Conservation (phyloP, 1,284 basidiomycete genomes). For the Gomphus bonarii region DNA sequence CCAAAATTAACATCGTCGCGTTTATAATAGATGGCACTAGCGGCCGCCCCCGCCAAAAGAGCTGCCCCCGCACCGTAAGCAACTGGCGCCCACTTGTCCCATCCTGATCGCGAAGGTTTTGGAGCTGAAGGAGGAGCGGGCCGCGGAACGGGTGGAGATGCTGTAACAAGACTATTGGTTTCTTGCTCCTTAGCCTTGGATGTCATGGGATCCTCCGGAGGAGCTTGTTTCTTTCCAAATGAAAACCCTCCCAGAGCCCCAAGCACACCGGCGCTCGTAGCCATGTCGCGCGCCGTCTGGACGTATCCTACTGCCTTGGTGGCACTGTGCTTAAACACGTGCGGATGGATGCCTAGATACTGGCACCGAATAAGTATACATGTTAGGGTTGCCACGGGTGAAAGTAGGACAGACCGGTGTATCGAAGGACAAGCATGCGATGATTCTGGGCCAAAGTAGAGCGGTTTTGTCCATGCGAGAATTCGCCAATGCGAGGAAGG, state of each 20-base stretch:
- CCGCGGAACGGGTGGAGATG: constrained; percentile 13
- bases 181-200: constrained; percentile 15
- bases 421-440: constrained; percentile 80
- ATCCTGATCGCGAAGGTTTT: constrained; percentile 26
- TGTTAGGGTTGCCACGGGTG: not conserved
- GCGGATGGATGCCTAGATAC: constrained; percentile 83
- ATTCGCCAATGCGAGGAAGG: constrained; percentile 62
- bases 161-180: constrained; percentile 16
- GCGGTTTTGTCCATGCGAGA: constrained; percentile 50
- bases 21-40: constrained; percentile 75
- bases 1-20: constrained; percentile 62
- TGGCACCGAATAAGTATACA: constrained; percentile 23
- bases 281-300: constrained; percentile 46
- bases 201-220: constrained; percentile 2
- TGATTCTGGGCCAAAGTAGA: constrained; percentile 75
- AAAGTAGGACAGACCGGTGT: constrained; percentile 58
- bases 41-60: constrained; percentile 73
- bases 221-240: constrained; percentile 20
- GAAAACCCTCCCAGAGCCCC: constrained; percentile 38
- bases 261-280: constrained; percentile 37
- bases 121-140: constrained; percentile 20
- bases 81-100: constrained; percentile 55
- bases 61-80: constrained; percentile 59
- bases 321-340: constrained; percentile 77
- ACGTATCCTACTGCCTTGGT: constrained; percentile 71